phyloP scores from a whole-genome alignment of 305 asterid species.

The Nicotiana rustica region DNA sequence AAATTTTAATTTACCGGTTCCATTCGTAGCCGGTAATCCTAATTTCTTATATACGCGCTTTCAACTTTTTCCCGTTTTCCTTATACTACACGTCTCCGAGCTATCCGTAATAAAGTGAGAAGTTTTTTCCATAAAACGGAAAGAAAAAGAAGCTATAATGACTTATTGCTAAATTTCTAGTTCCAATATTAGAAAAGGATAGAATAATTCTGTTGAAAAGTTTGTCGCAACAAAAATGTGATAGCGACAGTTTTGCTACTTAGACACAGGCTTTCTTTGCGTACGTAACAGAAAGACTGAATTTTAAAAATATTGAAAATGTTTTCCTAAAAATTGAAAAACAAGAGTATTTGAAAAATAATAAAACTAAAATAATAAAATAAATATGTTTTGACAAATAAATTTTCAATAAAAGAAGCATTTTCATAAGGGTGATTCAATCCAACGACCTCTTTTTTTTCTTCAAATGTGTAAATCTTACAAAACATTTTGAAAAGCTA shows the following conservation, averaged over 20 bases:
- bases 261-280: neutral
- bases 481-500: neutral
- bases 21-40: constrained; percentile 44
- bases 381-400: neutral
- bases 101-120: neutral
- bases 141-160: neutral
- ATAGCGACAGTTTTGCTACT: neutral
- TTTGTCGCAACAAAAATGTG: neutral
- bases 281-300: neutral
- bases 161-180: neutral
- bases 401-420: neutral
- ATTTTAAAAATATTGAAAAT: neutral
- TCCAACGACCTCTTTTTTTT: neutral
- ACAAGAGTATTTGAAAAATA: no score
- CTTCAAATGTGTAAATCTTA: neutral
- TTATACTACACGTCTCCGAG: neutral
- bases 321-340: no score
- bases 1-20: constrained; percentile 38
- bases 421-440: no score
- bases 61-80: neutral
- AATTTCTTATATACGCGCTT: constrained; percentile 42
- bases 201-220: neutral
- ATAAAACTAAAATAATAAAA: neutral
- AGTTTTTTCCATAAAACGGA: neutral
- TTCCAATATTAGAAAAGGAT: neutral